Evolutionary conservation across 306 rosid species (phyloP).

Genomic region (Sechiopsis laciniata): DNA sequence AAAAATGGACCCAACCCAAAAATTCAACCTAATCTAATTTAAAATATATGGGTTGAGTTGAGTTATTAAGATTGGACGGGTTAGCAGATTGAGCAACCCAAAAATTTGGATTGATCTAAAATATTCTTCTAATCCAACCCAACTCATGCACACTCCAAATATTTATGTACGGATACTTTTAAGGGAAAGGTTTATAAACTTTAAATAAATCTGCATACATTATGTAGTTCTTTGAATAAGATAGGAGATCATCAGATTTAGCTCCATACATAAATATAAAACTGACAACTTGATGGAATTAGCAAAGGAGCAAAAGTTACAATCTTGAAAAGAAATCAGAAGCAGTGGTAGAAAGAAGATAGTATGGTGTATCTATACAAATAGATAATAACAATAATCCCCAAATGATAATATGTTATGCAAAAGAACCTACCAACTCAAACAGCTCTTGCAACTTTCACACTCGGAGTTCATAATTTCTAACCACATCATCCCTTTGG

Average conservation of each 20-base stretch:
- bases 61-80: no score
- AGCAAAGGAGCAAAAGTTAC: conserved; percentile 14
- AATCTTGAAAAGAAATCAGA: conserved; percentile 20
- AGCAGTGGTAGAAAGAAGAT: conserved; percentile 20
- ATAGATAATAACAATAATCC: conserved; percentile 9
- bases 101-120: no score
- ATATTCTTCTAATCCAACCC: no score
- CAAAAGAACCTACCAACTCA: conserved; percentile 26
- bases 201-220: not conserved
- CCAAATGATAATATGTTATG: conserved; percentile 18
- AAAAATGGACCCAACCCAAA: no score
- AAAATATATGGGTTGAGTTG: no score
- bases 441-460: conserved; percentile 33
- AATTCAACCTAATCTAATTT: no score
- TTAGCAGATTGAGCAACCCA: no score
- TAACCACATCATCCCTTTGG: conserved; percentile 36
- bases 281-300: conserved; percentile 7
- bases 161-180: no score
- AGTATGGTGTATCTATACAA: conserved; percentile 23
- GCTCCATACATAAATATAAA: not conserved
- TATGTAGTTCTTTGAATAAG: not conserved
- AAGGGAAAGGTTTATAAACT: not conserved
- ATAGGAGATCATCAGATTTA: not conserved
- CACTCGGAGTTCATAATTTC: conserved; percentile 40
- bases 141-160: no score